phyloP scores from a whole-genome alignment of 805 yeast species.

The Nematodospora valgi region DNA sequence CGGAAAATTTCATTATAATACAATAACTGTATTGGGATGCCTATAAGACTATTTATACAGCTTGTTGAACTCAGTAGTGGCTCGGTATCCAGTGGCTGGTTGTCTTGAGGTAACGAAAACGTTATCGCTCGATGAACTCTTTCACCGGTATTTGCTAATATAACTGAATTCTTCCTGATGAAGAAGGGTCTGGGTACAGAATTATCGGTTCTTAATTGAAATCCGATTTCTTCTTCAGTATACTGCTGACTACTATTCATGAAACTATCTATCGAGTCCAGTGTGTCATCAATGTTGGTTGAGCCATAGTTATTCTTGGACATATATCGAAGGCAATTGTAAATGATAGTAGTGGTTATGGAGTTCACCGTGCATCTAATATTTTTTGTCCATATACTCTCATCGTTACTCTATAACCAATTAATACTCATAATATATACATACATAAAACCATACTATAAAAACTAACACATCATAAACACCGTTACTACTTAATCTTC shows the following conservation, averaged over 20 bases:
- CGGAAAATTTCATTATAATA: constrained; percentile 17
- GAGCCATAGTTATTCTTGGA: constrained; percentile 4
- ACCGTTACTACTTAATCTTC: constrained; percentile 13
- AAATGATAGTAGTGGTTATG: too few species aligned
- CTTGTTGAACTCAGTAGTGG: constrained; percentile 1
- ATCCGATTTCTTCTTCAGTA: too few species aligned
- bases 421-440: not conserved
- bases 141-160: constrained; percentile 37
- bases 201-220: constrained; percentile 1
- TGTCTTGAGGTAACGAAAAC: not conserved
- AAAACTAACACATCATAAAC: not conserved
- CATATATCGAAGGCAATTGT: too few species aligned
- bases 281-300: constrained; percentile 1
- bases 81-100: constrained; percentile 6
- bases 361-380: too few species aligned
- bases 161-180: constrained; percentile 30
- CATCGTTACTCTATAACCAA: constrained; percentile 1
- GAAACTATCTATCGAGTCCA: constrained; percentile 5
- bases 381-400: not conserved
- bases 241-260: constrained; percentile 5
- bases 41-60: not conserved
- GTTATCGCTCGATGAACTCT: constrained; percentile 33
- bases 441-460: not conserved
- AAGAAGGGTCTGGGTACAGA: constrained; percentile 5
- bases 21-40: not conserved